Base-by-base conservation (phyloP, 2,329 filamentous ascomycete genomes). In the Akanthomyces dipterigenus region DNA sequence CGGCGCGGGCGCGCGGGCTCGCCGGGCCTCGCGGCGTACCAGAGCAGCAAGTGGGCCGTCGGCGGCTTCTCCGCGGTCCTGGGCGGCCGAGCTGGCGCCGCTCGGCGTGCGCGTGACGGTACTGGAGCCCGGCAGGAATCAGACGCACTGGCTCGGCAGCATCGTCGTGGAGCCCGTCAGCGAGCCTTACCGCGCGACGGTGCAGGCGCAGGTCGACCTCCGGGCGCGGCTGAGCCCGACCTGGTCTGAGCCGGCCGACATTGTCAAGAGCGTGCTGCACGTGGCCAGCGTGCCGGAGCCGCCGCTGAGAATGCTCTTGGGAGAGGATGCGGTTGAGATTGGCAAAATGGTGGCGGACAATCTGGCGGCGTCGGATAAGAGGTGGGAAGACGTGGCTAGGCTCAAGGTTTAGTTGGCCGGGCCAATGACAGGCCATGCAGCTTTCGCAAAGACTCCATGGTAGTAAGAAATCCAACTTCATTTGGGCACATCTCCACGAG, bases 121-220 rank as follows among this genome's bases (percentile, higher is more conserved):
- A 0, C 63, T 76, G 0, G 75, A 77, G 54, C 76, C 76, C 0
- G 76, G 75, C 12, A 75, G 71, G 8, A 76, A 78, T 46, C 71
- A 70, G 51, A 78, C 76, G 0, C 74, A 78, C 46, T 78, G 72
- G 73, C 70, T 72, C 11, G 70, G 65, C 16, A 72, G 70, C 1
- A 74, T 72, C 65, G 31, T 62, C 5, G 61, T 67, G 0, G 62
- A 63, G 0, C 54, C 62, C 2, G 61, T 76, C 20, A 74, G 67
- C 55, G 71, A 76, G 59, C 72, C 71, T 1, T 77, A 77, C 28
- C 45, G 69, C 55, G 60, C 66, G 46, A 74, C 68, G 0, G 69
- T 81, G 67, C 72, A 78, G 5, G 20, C 55, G n/a, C 45, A 56
- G n/a, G 45, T 56, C 6, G 4, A 42, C 18, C 36, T 24, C 31